Evolutionary conservation across 306 rosid genomes (phyloP), one percentile per base, ranked within the genome.

Genomic region (Purshia tridentata): DNA sequence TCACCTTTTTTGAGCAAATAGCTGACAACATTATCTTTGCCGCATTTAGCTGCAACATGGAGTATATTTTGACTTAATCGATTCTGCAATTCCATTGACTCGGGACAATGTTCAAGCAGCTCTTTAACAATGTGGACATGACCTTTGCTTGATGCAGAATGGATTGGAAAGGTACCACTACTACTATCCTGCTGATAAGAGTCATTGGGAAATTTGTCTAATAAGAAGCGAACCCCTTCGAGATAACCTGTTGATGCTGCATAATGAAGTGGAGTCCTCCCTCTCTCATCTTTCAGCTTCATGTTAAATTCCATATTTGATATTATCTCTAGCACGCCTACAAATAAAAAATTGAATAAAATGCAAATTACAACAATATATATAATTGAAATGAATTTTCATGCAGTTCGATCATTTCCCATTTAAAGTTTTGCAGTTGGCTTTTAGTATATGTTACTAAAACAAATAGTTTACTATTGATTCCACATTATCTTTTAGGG

Each of bases 211-310:
- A 76, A 74, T 18, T 6, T 56, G 0, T 2, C 41, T 39, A 75
- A 18, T 8, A 85, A 29, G 8, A 16, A 1, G 0, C 15, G 9
- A 46, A 86, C 76, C 47, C 85, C 84, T 42, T 80, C 66, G 0
- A 5, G 16, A 57, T 15, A 86, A 51, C 87, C 82, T 14, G 9
- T 48, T 0, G 23, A 56, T 49, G 71, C 80, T 5, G 84, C 87
- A 7, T 1, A 14, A 70, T 62, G 81, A 9, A 86, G 79, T 2
- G 84, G 62, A 46, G 45, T 13, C 12, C 46, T 53, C 8, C 47
- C 10, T 9, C 18, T 5, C 9, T 29, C 49, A 0, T 67, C 59
- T n/a, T 5, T 16, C 0, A 3, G 16, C 5, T 3, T n/a, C n/a
- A n/a, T n/a, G n/a, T 0, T 6, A 13, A 1, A 6, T 5, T 44